These are phyloP conservation scores for Fraxinus velutina DNA, from an alignment of 305 asterid genomes.

Conservation along the genomic window DNA sequence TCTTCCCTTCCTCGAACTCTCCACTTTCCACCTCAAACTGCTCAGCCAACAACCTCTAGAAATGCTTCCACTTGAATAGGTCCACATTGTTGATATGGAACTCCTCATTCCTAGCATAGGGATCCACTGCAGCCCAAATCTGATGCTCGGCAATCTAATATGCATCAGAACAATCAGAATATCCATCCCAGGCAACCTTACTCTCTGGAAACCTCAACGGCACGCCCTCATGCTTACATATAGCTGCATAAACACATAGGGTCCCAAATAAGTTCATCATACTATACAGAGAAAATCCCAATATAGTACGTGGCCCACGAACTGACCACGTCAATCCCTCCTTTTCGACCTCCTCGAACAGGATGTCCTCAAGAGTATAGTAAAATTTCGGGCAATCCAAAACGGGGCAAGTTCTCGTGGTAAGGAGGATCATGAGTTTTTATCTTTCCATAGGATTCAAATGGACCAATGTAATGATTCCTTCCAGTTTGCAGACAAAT, in stretches of 20 bases:
- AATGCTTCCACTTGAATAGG: constrained; percentile 13
- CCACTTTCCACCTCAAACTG: background rate
- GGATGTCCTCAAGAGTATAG: constrained; percentile 12
- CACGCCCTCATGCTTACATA: background rate
- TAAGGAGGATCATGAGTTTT: constrained; percentile 18
- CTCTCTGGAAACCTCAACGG: constrained; percentile 20
- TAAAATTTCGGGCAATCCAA: constrained; percentile 12
- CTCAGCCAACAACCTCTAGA: constrained; percentile 12
- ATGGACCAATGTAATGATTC: background rate
- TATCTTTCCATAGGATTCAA: background rate
- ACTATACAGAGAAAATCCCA: background rate
- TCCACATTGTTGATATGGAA: constrained; percentile 23
- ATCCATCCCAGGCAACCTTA: constrained; percentile 20
- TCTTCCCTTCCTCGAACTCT: background rate
- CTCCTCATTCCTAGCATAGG: constrained; percentile 16
- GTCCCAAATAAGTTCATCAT: background rate
- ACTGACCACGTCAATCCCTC: constrained; percentile 5
- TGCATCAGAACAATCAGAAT: constrained; percentile 17
- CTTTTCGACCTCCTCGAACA: background rate
- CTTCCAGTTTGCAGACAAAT: constrained; percentile 13
- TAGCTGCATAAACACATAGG: background rate
- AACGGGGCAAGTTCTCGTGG: constrained; percentile 1
- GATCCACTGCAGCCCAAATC: constrained; percentile 27
- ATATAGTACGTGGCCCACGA: constrained; percentile 10
- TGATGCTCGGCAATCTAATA: constrained; percentile 18